Conservation (phyloP, 768 basidiomycete species). For the Tephrocybe rancida region DNA sequence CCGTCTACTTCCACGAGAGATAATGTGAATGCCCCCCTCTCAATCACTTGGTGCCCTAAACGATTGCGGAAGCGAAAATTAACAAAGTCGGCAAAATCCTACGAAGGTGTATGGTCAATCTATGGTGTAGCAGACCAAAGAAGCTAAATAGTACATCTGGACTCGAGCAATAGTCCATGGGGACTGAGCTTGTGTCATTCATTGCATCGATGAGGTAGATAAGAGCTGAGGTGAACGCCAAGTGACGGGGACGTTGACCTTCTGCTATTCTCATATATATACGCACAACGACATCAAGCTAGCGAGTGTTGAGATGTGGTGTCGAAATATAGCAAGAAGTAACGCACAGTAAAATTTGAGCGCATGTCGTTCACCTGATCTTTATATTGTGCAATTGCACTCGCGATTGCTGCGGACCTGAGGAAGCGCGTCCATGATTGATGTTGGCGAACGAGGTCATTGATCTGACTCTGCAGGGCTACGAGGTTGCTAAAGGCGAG, state of each 20-base stretch:
- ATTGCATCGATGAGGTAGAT: no score
- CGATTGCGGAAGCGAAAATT: no score
- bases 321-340: not conserved
- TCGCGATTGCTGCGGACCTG: not conserved
- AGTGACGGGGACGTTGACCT: not conserved
- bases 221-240: no score
- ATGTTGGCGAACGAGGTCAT: not conserved
- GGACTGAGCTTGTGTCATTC: no score
- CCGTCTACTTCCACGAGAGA: no score
- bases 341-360: not conserved
- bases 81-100: no score
- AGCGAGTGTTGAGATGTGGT: not conserved
- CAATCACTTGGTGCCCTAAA: no score
- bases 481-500: not conserved
- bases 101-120: no score
- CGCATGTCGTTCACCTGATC: not conserved
- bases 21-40: no score
- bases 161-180: no score
- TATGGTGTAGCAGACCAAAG: no score
- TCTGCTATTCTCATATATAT: not conserved
- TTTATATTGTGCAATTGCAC: not conserved
- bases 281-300: not conserved
- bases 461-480: not conserved
- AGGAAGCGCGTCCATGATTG: not conserved
- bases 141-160: no score